phyloP scores from a whole-genome alignment of 306 rosid species.

The Gynostemma pentaphyllum region DNA sequence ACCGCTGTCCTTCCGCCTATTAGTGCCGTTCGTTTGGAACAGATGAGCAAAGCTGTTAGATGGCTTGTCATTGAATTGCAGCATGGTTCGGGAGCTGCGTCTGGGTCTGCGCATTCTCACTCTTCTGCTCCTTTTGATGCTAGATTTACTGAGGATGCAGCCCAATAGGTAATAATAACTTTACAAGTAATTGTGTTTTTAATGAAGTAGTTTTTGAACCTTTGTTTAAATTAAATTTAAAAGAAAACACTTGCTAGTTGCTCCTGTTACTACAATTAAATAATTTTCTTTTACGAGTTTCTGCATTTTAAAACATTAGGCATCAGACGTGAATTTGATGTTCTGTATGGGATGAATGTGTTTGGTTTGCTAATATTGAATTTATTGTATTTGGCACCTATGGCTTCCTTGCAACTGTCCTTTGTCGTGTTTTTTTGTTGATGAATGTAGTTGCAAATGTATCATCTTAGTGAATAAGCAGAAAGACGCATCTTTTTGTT shows the following conservation, averaged over 20 bases:
- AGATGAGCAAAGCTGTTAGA: constrained; percentile 74
- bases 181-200: neutral
- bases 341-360: too few species aligned
- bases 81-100: constrained; percentile 50
- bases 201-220: neutral
- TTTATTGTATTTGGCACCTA: too few species aligned
- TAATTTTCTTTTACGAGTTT: neutral
- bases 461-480: too few species aligned
- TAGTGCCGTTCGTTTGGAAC: constrained; percentile 67
- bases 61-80: constrained; percentile 72
- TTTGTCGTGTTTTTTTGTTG: too few species aligned
- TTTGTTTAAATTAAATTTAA: neutral
- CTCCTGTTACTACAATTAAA: neutral
- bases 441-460: too few species aligned
- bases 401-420: too few species aligned
- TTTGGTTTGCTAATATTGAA: too few species aligned
- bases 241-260: neutral
- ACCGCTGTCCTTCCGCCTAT: constrained; percentile 54
- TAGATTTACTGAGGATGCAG: constrained; percentile 58
- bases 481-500: too few species aligned
- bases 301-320: too few species aligned
- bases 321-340: too few species aligned
- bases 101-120: constrained; percentile 44
- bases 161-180: constrained; percentile 32
- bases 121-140: constrained; percentile 63